Conservation (phyloP, 768 basidiomycete species). For the Suillus subalutaceus region DNA sequence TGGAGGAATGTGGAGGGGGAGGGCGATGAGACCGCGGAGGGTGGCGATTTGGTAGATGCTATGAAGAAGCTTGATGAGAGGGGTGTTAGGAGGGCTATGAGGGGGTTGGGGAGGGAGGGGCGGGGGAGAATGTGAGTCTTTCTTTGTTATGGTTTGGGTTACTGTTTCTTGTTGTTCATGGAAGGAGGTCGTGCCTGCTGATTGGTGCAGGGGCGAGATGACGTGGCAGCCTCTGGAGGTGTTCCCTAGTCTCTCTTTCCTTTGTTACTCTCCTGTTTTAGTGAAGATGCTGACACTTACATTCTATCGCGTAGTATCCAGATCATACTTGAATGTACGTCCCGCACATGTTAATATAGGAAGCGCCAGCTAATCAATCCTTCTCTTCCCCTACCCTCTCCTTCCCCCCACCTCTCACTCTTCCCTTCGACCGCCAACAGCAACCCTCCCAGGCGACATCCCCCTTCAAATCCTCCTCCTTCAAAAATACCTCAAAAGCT, state of each 20-base stretch:
- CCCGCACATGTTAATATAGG: neutral
- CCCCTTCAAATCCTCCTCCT: conserved; percentile 81
- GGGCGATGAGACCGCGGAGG: conserved; percentile 44
- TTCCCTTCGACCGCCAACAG: conserved; percentile 36
- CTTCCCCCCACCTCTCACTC: conserved; percentile 7
- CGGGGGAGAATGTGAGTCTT: conserved; percentile 71
- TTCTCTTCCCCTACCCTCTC: conserved; percentile 1
- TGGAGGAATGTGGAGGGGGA: conserved; percentile 44
- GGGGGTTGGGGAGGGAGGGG: conserved; percentile 64
- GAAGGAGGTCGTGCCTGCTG: neutral
- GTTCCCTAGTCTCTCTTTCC: neutral
- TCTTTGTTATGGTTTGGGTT: neutral
- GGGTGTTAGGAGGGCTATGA: conserved; percentile 66
- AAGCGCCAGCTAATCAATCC: neutral
- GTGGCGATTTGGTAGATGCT: conserved; percentile 48
- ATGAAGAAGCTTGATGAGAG: conserved; percentile 67
- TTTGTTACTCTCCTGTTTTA: neutral
- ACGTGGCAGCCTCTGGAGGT: neutral
- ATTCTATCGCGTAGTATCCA: conserved; percentile 23
- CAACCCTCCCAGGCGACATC: conserved; percentile 84
- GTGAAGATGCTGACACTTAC: conserved; percentile 11
- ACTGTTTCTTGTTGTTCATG: neutral
- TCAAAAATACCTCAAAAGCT: conserved; percentile 80
- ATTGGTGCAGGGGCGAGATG: neutral
- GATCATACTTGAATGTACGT: conserved; percentile 31